Base-by-base conservation (phyloP, 2,329 filamentous ascomycete species). In the Botryosphaeria agaves region DNA sequence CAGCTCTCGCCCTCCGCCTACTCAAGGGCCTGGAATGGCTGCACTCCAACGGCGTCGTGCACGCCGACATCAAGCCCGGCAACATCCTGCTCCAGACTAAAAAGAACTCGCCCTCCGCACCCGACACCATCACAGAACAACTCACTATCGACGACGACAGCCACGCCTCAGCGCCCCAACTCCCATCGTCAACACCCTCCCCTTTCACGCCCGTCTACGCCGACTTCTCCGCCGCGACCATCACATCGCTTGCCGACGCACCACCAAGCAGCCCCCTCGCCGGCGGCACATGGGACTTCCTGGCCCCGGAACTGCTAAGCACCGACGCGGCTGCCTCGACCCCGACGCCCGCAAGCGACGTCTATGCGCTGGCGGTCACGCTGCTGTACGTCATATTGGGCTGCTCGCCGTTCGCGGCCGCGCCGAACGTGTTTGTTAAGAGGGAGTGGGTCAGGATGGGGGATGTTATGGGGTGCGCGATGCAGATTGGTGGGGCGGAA, bases 11-110 rank as follows among this genome's bases (percentile, higher is more conserved):
- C 0, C 35, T 41, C 15, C 42, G 52, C 20, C 47, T 62, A 5
- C 44, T 60, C 18, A 40, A 43, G 21, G 56, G 55, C 14, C 44
- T 64, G 3, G 46, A 46, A 3, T 62, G 58, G 49, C 38, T 64
- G 32, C 51, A 58, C 28, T 34, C 41, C 5, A 46, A 50, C 16
- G 46, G 45, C 14, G 51, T 59, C 29, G 47, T 57, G 2, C 53
- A 57, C 33, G 59, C 55, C 4, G 60, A 64, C 34, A 53, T 62
- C 43, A 64, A 64, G 41, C 57, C 60, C 1, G 49, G 49, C 2
- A 64, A 64, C 40, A 51, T 64, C 26, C 48, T 64, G 20, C 40
- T 59, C 30, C 41, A 38, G n/a, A n/a, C n/a, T n/a, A n/a, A n/a
- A n/a, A n/a, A n/a, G n/a, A n/a, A n/a, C n/a, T n/a, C n/a, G n/a